Evolutionary conservation across 2,329 filamentous ascomycete genomes (phyloP), one percentile per base, ranked within the genome.

Genomic region (Exophiala sp.): DNA sequence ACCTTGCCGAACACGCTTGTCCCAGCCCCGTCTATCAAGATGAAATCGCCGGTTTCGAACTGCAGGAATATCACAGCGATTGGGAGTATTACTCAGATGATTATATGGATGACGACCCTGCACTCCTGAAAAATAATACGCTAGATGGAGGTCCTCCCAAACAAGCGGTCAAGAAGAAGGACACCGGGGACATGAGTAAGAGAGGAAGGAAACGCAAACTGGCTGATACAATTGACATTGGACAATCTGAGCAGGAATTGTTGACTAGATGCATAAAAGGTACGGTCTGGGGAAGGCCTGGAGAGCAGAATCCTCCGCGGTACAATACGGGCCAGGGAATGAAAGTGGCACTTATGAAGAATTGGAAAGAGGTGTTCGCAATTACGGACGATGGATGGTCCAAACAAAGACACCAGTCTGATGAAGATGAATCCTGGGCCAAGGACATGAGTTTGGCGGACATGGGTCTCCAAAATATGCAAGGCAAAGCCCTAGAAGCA

Each of bases 1-100:
- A 76, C 52, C 66, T 76, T 18, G 73, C 73, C 39, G 68, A 66
- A 56, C 67, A 69, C 45, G 65, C 73, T 29, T 64, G 71, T 11
- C 67, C 71, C 60, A 73, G 73, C 50, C 69, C 72, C 29, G 63
- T 71, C 21, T 66, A 69, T 33, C 65, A 68, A 21, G 71, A 74
- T 41, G 70, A 75, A 49, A 68, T 71, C 5, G 60, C 62, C 7
- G 65, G 62, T 11, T 63, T 69, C 21, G 72, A 76, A 34, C 57
- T 68, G 6, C 65, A 69, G 48, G 72, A 74, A 10, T 70, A 68
- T 43, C 72, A 66, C 61, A 72, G 70, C 47, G 74, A 76, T 58
- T 75, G 72, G 71, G 72, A 74, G 42, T 73, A 75, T 24, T 69
- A 73, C 41, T 71, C 72, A 11, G 72, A 75, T 48, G 72, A 75